phyloP scores from a whole-genome alignment of 345 rosid genomes.

The Pistacia atlantica region DNA sequence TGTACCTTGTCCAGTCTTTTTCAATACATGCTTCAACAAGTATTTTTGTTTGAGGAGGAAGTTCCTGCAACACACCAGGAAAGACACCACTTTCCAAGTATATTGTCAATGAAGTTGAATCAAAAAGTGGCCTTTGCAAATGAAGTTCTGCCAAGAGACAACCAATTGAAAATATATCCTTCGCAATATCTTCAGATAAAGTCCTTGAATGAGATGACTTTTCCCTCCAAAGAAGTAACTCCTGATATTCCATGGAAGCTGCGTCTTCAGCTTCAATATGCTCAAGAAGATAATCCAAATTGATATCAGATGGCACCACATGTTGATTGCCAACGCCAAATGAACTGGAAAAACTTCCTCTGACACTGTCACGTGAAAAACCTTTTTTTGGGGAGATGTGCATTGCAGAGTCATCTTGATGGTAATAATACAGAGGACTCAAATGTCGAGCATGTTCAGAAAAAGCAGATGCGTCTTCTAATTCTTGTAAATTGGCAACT shows the following conservation, averaged over 20 bases:
- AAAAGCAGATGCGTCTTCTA: slow-evolving; percentile 79
- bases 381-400: slow-evolving; percentile 36
- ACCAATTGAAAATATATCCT: slow-evolving; percentile 83
- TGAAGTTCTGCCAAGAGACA: slow-evolving; percentile 84
- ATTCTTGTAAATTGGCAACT: slow-evolving; percentile 57
- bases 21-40: slow-evolving; percentile 79
- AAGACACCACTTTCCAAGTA: slow-evolving; percentile 52
- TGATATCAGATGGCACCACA: slow-evolving; percentile 42
- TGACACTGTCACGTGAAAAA: slow-evolving; percentile 30
- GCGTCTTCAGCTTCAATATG: slow-evolving; percentile 55
- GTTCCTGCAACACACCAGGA: slow-evolving; percentile 65
- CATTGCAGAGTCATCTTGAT: slow-evolving; percentile 21
- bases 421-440: slow-evolving; percentile 57
- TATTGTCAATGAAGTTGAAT: slow-evolving; percentile 58
- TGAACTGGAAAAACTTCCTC: slow-evolving; percentile 32
- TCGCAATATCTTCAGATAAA: slow-evolving; percentile 45
- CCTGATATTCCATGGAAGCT: slow-evolving; percentile 61
- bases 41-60: slow-evolving; percentile 69
- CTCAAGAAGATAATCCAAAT: slow-evolving; percentile 69
- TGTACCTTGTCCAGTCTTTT: slow-evolving; percentile 70
- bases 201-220: slow-evolving; percentile 39
- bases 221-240: slow-evolving; percentile 72
- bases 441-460: slow-evolving; percentile 67
- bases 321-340: slow-evolving; percentile 33
- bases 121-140: slow-evolving; percentile 74